phyloP scores from a whole-genome alignment of 129 eudicot genomes.

The Gnaphalium uliginosum region DNA sequence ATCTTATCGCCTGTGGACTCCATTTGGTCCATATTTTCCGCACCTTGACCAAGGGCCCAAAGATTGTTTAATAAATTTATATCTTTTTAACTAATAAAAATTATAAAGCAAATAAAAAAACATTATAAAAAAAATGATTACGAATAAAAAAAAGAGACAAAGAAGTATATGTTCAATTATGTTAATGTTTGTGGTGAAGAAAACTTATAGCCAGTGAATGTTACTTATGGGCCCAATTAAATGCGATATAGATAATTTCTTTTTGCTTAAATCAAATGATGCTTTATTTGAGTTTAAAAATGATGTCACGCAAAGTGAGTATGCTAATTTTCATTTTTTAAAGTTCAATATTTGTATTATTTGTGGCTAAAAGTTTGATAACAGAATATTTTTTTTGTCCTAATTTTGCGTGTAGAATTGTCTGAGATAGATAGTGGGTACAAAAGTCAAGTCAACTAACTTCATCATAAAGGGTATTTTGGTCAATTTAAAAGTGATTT shows the following conservation, averaged over 20 bases:
- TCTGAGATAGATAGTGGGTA: no score
- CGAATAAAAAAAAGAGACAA: slow-evolving; percentile 17
- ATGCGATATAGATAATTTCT: not conserved
- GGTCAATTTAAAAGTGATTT: no score
- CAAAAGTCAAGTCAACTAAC: no score
- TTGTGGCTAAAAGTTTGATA: no score
- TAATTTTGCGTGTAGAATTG: no score
- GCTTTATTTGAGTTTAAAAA: not conserved
- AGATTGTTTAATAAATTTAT: slow-evolving; percentile 28
- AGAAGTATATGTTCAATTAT: slow-evolving; percentile 14
- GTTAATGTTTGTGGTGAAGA: slow-evolving; percentile 25
- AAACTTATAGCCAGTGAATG: slow-evolving; percentile 31
- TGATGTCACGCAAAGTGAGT: not conserved
- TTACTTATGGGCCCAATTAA: slow-evolving; percentile 20
- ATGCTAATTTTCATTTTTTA: not conserved
- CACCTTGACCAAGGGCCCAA: slow-evolving; percentile 35
- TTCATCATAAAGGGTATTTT: no score
- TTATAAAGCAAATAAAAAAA: not conserved
- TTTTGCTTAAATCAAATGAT: not conserved
- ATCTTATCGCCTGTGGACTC: slow-evolving; percentile 27
- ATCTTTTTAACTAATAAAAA: not conserved
- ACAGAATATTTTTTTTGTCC: no score
- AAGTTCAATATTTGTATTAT: no score
- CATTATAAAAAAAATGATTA: not conserved
- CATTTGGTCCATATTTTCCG: slow-evolving; percentile 39